These are phyloP conservation scores for Arthromyces matolae DNA, from an alignment of 768 basidiomycete species.

Conservation along the genomic window DNA sequence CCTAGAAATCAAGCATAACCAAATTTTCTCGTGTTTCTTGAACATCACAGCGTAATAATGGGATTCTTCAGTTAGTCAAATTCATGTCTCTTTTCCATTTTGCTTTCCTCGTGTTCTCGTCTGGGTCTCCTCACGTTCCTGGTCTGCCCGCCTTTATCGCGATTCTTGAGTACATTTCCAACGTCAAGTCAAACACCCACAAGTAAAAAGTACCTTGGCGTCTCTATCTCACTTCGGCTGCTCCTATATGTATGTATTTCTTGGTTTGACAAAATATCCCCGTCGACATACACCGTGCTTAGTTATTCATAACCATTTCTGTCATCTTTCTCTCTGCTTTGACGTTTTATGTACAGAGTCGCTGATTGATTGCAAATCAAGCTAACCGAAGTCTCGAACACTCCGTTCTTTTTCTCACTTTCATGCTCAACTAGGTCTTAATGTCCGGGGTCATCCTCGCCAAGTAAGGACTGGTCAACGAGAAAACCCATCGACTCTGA, in stretches of 20 bases:
- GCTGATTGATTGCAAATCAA: slow-evolving; percentile 16
- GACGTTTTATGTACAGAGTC: slow-evolving; percentile 18
- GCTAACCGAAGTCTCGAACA: slow-evolving; percentile 16
- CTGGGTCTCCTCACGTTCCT: slow-evolving; percentile 7
- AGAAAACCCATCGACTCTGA: no score
- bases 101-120: slow-evolving; percentile 10
- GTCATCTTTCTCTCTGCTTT: slow-evolving; percentile 11
- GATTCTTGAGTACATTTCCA: slow-evolving; percentile 27
- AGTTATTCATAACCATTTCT: no score
- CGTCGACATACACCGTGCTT: no score
- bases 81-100: slow-evolving; percentile 14
- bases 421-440: slow-evolving; percentile 16
- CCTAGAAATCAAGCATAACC: slow-evolving; percentile 20
- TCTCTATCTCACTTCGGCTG: slow-evolving; percentile 1
- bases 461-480: slow-evolving; percentile 12
- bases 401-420: slow-evolving; percentile 2
- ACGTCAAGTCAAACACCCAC: neutral
- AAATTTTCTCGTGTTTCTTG: slow-evolving; percentile 16
- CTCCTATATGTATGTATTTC: neutral
- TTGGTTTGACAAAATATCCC: slow-evolving; percentile 8
- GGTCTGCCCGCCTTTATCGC: slow-evolving; percentile 29
- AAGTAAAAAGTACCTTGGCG: neutral
- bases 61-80: slow-evolving; percentile 11
- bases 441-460: slow-evolving; percentile 15
- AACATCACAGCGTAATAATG: slow-evolving; percentile 15